phyloP scores from a whole-genome alignment of 2,329 filamentous ascomycete species.

The Thielaviopsis populi region DNA sequence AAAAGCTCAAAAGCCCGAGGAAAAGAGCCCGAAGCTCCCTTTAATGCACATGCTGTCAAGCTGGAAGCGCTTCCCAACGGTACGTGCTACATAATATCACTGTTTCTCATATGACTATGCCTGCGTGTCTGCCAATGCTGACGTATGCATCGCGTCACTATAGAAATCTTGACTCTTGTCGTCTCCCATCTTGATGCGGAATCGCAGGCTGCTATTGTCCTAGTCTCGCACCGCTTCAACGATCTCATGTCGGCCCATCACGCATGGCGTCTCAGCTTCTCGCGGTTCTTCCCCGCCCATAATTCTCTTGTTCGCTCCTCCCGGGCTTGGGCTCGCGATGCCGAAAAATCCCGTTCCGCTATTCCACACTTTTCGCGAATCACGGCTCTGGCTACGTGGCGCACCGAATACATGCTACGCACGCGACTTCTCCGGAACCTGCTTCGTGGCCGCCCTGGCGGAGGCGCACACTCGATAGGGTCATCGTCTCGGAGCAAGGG shows the following conservation, averaged over 20 bases:
- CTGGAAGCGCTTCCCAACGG: slow-evolving; percentile 1
- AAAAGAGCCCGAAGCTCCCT: neutral
- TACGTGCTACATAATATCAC: neutral
- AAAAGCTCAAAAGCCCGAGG: neutral
- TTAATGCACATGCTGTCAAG: neutral
- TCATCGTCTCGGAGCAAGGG: slow-evolving; percentile 36
- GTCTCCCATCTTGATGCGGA: slow-evolving; percentile 79
- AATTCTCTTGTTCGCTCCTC: slow-evolving; percentile 22
- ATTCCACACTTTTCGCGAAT: slow-evolving; percentile 69
- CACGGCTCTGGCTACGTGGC: slow-evolving; percentile 76
- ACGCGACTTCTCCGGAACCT: slow-evolving; percentile 73
- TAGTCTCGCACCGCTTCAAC: slow-evolving; percentile 81
- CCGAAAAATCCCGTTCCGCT: slow-evolving; percentile 48
- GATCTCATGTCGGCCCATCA: slow-evolving; percentile 76
- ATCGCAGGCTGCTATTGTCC: slow-evolving; percentile 64
- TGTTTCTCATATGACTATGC: too few species aligned
- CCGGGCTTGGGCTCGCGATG: slow-evolving; percentile 11
- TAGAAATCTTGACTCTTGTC: slow-evolving; percentile 84
- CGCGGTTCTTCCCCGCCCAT: slow-evolving; percentile 74
- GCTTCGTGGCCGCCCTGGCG: slow-evolving; percentile 60
- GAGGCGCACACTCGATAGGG: slow-evolving; percentile 5
- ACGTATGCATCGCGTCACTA: neutral
- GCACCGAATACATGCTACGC: slow-evolving; percentile 84
- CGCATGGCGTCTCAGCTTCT: slow-evolving; percentile 85
- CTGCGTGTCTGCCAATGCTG: slow-evolving; percentile 14